Conservation (phyloP, 768 basidiomycete genomes). For the Termitomyces sp. region DNA sequence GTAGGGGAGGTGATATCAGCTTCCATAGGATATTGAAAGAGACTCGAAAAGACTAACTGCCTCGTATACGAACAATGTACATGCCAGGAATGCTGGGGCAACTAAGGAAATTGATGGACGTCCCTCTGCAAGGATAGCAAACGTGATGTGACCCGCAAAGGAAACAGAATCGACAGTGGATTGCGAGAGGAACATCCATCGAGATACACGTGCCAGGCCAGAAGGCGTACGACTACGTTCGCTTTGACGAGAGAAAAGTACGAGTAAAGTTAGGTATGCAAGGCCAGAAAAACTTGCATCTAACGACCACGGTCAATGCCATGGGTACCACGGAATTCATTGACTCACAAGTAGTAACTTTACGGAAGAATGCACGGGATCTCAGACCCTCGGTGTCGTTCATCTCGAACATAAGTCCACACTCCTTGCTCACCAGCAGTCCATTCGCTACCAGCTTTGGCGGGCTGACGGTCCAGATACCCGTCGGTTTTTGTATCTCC, state of each 20-base stretch:
- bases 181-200: slow-evolving; percentile 80
- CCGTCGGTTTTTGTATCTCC: slow-evolving; percentile 71
- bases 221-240: slow-evolving; percentile 73
- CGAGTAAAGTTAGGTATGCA: slow-evolving; percentile 61
- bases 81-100: slow-evolving; percentile 80
- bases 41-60: slow-evolving; percentile 43
- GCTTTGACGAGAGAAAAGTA: slow-evolving; percentile 69
- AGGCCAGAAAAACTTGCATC: slow-evolving; percentile 69
- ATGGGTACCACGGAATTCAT: background rate
- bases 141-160: slow-evolving; percentile 85
- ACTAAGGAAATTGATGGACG: slow-evolving; percentile 74
- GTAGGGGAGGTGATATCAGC: background rate
- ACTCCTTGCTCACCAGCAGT: slow-evolving; percentile 71
- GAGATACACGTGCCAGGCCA: slow-evolving; percentile 70
- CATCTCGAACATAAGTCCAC: slow-evolving; percentile 69
- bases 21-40: background rate
- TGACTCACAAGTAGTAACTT: slow-evolving; percentile 58
- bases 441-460: slow-evolving; percentile 58
- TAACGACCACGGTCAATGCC: slow-evolving; percentile 18
- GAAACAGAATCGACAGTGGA: slow-evolving; percentile 76
- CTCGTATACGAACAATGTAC: slow-evolving; percentile 75
- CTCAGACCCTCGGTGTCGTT: slow-evolving; percentile 64
- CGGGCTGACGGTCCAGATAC: slow-evolving; percentile 49
- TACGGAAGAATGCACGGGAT: slow-evolving; percentile 67
- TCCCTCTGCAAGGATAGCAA: slow-evolving; percentile 82